Evolutionary conservation across 768 basidiomycete genomes (phyloP).

Genomic region (Gautieria morchelliformis): DNA sequence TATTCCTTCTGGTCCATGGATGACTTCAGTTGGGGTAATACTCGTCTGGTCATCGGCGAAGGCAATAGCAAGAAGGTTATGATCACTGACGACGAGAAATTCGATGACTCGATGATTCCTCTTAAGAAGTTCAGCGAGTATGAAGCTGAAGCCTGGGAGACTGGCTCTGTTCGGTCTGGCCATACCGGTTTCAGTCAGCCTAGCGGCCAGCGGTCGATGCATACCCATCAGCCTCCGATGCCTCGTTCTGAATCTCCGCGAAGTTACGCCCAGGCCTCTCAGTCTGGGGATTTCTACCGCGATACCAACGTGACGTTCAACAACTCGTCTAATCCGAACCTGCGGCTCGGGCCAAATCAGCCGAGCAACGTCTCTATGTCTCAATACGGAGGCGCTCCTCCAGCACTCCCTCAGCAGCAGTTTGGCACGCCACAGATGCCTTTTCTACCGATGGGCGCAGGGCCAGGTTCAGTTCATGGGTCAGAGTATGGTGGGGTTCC

Average conservation of each 20-base stretch:
- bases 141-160: conserved; percentile 89
- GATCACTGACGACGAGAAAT: conserved; percentile 91
- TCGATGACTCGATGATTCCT: conserved; percentile 96
- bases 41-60: conserved; percentile 87
- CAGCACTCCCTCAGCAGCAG: conserved; percentile 29
- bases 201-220: conserved; percentile 42
- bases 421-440: conserved; percentile 50
- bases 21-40: conserved; percentile 93
- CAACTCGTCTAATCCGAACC: conserved; percentile 47
- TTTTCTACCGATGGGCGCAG: conserved; percentile 57
- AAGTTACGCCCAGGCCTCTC: conserved; percentile 58
- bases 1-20: conserved; percentile 99
- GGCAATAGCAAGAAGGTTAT: conserved; percentile 92
- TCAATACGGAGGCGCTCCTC: conserved; percentile 32
- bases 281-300: conserved; percentile 81
- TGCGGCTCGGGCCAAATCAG: conserved; percentile 41
- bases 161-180: conserved; percentile 57
- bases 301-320: conserved; percentile 65
- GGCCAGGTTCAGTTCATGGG: conserved; percentile 52
- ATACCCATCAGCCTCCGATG: conserved; percentile 25
- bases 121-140: conserved; percentile 97
- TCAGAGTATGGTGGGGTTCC: conserved; percentile 62
- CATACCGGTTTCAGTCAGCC: conserved; percentile 51
- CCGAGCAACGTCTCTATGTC: conserved; percentile 30
- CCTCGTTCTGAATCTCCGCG: conserved; percentile 60